Base-by-base conservation (phyloP, 2,329 filamentous ascomycete genomes). In the Cercospora beticola region DNA sequence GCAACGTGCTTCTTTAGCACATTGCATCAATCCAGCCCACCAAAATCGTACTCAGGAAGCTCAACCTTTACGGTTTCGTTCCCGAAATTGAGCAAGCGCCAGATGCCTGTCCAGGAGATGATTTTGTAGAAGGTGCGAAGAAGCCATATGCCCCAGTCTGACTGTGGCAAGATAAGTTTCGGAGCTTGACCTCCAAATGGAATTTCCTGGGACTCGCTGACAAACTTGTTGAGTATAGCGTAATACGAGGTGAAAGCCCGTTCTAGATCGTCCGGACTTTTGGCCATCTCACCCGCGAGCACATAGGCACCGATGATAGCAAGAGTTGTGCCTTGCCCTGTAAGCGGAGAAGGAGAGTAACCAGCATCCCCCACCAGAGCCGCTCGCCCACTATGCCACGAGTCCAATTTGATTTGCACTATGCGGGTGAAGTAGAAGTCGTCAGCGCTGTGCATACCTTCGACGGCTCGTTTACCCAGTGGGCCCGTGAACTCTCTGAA, bases 381-480 rank as follows among this genome's bases (percentile, higher is more conserved):
- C 6, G 77, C 72, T n/a, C 78, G 75, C 7, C 79, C 78, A 18
- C 76, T 73, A 0, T 74, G 75, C 77, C 79, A 81, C 1, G 33
- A 64, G 2, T 76, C 69, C 70, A 82, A 76, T 57, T 78, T 79
- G 56, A 82, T 76, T 58, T 82, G 79, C 5, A 76, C 79, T n/a
- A 81, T 73, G 18, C 81, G 78, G 31, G 82, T 78, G 67, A 79
- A 81, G 72, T 85, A 85, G 70, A 83, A 84, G 65, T 85, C 80
- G 0, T 81, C 72, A 0, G 79, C 60, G 5, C 62, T 40, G 7
- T 49, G 43, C 43, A 73, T 67, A 4, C 63, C 70, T 30, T 61
- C 21, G n/a, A 68, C 21, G 9, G 65, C 57, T 9, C 71, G 40
- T 18, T 52, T 40, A 21, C 65, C 65, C 5, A 72, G 31, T 5